These are phyloP conservation scores for Chlorella sp. DNA, from an alignment of 139 green algal species.

Conservation along the genomic window DNA sequence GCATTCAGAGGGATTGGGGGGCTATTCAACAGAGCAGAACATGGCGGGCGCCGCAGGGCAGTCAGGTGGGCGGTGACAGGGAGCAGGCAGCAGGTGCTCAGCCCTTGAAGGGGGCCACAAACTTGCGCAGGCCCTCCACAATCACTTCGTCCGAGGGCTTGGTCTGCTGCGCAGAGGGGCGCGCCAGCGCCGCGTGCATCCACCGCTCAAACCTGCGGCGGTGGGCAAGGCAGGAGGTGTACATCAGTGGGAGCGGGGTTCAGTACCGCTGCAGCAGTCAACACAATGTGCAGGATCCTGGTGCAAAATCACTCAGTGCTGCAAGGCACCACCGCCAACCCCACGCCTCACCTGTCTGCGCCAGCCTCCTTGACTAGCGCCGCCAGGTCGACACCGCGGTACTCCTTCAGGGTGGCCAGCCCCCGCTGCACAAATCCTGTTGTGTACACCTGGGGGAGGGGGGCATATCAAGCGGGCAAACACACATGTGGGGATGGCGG, in stretches of 20 bases:
- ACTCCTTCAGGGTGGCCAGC: constrained; percentile 12
- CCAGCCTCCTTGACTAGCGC: neutral
- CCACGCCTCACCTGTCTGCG: constrained; percentile 23
- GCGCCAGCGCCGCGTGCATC: constrained; percentile 27
- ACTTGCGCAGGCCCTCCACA: constrained; percentile 2
- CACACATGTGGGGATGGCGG: too few relatives aligned
- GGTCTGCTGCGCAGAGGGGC: constrained; percentile 33
- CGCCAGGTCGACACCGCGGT: constrained; percentile 19
- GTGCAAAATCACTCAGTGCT: neutral
- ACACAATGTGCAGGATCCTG: neutral
- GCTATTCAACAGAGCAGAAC: neutral
- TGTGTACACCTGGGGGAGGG: neutral
- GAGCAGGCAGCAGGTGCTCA: neutral
- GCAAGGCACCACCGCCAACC: neutral
- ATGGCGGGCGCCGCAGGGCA: too few relatives aligned
- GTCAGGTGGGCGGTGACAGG: neutral
- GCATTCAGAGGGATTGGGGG: too few relatives aligned
- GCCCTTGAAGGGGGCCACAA: constrained; percentile 3
- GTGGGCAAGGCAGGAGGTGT: neutral
- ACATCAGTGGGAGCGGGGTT: neutral
- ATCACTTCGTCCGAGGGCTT: constrained; percentile 8
- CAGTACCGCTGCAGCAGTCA: neutral
- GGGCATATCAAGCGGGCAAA: too few relatives aligned
- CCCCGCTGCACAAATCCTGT: constrained; percentile 23
- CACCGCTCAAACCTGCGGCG: constrained; percentile 28